phyloP scores from a whole-genome alignment of 2,329 filamentous ascomycete genomes.

The Aspergillus ibericus region DNA sequence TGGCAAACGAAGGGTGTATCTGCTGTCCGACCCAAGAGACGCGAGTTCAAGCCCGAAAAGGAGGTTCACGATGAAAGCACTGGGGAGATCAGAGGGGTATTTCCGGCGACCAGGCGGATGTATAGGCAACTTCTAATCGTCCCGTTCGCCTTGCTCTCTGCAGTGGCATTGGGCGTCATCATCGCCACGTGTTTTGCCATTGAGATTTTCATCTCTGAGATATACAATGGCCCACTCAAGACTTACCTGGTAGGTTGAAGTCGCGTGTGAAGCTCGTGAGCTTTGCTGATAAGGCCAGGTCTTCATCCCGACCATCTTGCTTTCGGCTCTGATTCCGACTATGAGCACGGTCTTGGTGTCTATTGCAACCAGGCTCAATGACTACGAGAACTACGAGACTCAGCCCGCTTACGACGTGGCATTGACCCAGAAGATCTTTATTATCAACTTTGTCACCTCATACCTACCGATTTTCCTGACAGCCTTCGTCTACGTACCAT shows the following conservation, averaged over 20 bases:
- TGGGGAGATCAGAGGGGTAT: slow-evolving; percentile 74
- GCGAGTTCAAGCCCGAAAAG: slow-evolving; percentile 77
- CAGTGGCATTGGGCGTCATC: slow-evolving; percentile 73
- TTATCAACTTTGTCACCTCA: slow-evolving; percentile 97
- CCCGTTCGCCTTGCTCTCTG: slow-evolving; percentile 80
- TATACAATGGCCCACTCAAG: slow-evolving; percentile 90
- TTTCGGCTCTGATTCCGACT: slow-evolving; percentile 78
- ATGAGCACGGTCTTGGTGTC: slow-evolving; percentile 77
- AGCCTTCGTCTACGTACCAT: slow-evolving; percentile 92
- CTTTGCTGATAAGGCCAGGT: slow-evolving; percentile 51
- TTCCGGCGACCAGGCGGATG: slow-evolving; percentile 75
- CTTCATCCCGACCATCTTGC: slow-evolving; percentile 84
- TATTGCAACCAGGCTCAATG: slow-evolving; percentile 75
- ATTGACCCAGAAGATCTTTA: slow-evolving; percentile 88
- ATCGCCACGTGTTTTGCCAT: slow-evolving; percentile 90
- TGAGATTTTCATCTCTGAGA: slow-evolving; percentile 94
- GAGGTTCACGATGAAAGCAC: slow-evolving; percentile 78
- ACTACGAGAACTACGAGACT: slow-evolving; percentile 91
- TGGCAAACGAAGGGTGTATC: slow-evolving; percentile 91
- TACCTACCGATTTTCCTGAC: slow-evolving; percentile 89
- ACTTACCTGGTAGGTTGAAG: slow-evolving; percentile 66
- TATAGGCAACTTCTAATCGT: slow-evolving; percentile 79
- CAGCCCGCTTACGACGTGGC: slow-evolving; percentile 78
- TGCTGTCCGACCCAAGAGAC: slow-evolving; percentile 72
- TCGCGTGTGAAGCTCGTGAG: background rate